Conservation (phyloP, 768 basidiomycete genomes). For the Sistotremastrum suecicum region DNA sequence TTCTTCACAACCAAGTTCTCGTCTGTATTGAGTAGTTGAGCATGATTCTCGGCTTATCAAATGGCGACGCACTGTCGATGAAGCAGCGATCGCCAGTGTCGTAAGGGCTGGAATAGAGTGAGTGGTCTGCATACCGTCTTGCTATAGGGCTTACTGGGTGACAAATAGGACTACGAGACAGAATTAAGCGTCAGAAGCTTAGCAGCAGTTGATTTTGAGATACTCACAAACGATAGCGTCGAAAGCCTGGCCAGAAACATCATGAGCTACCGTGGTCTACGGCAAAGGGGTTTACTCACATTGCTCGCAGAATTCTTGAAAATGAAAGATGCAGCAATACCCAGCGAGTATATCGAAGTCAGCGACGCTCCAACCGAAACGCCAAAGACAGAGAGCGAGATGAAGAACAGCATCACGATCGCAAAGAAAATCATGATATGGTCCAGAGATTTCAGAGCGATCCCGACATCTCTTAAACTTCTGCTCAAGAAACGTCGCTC, state of each 20-base stretch:
- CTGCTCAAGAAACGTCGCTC: conserved; percentile 64
- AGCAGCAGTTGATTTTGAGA: too few species aligned
- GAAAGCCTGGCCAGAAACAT: conserved; percentile 25
- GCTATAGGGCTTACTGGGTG: conserved; percentile 45
- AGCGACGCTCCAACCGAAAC: conserved; percentile 50
- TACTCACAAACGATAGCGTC: conserved; percentile 35
- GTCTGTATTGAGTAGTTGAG: conserved; percentile 18
- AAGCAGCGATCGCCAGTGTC: conserved; percentile 77
- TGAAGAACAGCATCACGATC: conserved; percentile 51
- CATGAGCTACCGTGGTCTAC: not conserved
- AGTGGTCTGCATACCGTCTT: not conserved
- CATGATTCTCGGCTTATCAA: not conserved
- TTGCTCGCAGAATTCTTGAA: conserved; percentile 62
- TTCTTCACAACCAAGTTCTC: conserved; percentile 67
- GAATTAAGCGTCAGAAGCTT: too few species aligned
- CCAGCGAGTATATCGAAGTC: conserved; percentile 60
- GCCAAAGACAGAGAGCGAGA: conserved; percentile 59
- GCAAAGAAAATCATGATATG: conserved; percentile 50
- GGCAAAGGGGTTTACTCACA: conserved; percentile 10
- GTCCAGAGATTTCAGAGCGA: conserved; percentile 52
- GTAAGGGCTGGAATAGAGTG: conserved; percentile 37
- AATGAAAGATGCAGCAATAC: conserved; percentile 63
- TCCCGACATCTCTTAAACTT: conserved; percentile 62
- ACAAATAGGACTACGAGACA: conserved; percentile 58
- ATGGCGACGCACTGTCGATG: conserved; percentile 35